A percentile compares a stretch with the other conserved stretches of the same genome.
Evolutionary conservation across 2,329 filamentous ascomycete species (phyloP).

Genomic region (Pseudopithomyces chartarum): DNA sequence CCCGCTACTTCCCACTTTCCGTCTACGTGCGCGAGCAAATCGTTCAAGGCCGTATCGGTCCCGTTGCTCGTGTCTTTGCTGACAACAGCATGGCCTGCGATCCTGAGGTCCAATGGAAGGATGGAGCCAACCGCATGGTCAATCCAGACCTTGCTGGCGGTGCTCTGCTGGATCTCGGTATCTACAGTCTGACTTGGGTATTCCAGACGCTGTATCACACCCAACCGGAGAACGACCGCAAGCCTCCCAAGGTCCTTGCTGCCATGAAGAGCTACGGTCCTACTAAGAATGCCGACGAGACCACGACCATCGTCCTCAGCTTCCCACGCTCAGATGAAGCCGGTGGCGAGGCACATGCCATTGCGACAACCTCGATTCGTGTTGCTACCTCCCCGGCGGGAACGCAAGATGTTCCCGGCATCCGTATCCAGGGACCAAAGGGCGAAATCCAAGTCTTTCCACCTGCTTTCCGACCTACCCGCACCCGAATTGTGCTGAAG

Average conservation of each 20-base stretch:
- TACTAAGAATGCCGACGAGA: slow-evolving; percentile 76
- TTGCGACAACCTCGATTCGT: slow-evolving; percentile 60
- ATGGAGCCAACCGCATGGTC: slow-evolving; percentile 72
- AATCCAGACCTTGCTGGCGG: slow-evolving; percentile 84
- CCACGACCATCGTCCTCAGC: slow-evolving; percentile 75
- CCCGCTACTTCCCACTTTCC: slow-evolving; percentile 83
- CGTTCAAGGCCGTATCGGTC: slow-evolving; percentile 58
- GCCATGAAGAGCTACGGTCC: slow-evolving; percentile 72
- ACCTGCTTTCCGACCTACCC: slow-evolving; percentile 70
- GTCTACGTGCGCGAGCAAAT: slow-evolving; percentile 74
- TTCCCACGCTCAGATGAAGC: slow-evolving; percentile 66
- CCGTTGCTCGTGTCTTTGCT: slow-evolving; percentile 61
- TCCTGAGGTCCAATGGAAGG: slow-evolving; percentile 60
- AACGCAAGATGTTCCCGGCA: slow-evolving; percentile 65
- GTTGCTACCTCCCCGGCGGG: slow-evolving; percentile 59
- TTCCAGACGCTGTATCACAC: slow-evolving; percentile 88
- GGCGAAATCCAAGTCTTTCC: slow-evolving; percentile 83
- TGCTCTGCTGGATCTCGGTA: slow-evolving; percentile 80
- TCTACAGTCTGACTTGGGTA: slow-evolving; percentile 89
- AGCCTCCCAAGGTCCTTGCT: slow-evolving; percentile 69
- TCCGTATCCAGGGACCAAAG: slow-evolving; percentile 78
- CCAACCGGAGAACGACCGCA: slow-evolving; percentile 66
- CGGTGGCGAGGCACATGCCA: slow-evolving; percentile 67
- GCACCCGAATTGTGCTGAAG: slow-evolving; percentile 65
- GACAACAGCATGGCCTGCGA: slow-evolving; percentile 65